Base-by-base conservation (phyloP, 805 yeast species). In the Hermanozyma aechmeae region DNA sequence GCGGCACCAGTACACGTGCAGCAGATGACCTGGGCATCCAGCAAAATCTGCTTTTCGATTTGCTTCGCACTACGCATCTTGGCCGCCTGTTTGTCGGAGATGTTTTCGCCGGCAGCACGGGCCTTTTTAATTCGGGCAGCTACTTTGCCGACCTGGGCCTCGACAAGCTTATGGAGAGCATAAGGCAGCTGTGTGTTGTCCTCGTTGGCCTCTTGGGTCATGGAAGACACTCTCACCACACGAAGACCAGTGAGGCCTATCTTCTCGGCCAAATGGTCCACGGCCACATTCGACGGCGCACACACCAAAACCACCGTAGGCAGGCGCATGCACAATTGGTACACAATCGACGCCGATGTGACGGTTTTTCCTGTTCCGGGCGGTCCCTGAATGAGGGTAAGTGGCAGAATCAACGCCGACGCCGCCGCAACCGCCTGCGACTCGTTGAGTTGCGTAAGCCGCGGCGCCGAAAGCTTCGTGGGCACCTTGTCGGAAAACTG, bases 201-300 rank as follows among this genome's bases (percentile, higher is more conserved):
- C 20, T 79, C n/a, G n/a, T n/a, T n/a, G n/a, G n/a, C 92, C 53
- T 85, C 96, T 35, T 94, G 65, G 24, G 80, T 68, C 43, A 67
- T 74, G 2, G 96, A 93, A 5, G 77, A 67, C 27, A 87, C 43
- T 43, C 96, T 68, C 11, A 83, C 81, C 20, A 85, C 95, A 13
- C 73, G 73, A 33, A 87, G 55, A 0, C 94, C 94, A 8, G 84
- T 52, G n/a, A 54, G 50, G 30, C 74, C 69, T 24, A 87, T 61
- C 43, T 86, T 80, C 7, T 67, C 68, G 2, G 95, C 84, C 32
- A 87, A 64, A 58, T 87, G 95, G 51, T 87, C 96, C 18, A 84
- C 95, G 0, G 96, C 96, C 28, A 87, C 89, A 53, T 87, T 87
- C 13, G 95, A 86, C 14, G 96, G 96, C 3, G 96, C 96, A 63